phyloP scores from a whole-genome alignment of 2,329 filamentous ascomycete species.

The Amauroascus verrucosus region DNA sequence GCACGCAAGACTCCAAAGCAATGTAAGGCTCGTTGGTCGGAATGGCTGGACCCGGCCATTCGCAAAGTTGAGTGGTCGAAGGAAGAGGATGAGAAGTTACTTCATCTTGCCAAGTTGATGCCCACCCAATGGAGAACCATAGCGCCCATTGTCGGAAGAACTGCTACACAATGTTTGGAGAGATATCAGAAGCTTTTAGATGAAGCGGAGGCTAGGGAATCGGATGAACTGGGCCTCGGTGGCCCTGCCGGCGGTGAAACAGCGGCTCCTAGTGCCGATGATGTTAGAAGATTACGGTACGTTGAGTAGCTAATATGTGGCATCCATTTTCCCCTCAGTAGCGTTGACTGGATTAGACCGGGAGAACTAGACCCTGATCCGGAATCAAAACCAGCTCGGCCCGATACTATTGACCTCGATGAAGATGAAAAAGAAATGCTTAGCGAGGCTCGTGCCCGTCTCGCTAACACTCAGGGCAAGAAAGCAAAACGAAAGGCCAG shows the following conservation, averaged over 20 bases:
- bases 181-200: slow-evolving; percentile 94
- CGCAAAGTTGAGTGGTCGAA: slow-evolving; percentile 98
- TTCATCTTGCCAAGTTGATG: slow-evolving; percentile 96
- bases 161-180: slow-evolving; percentile 92
- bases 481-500: slow-evolving; percentile 97
- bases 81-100: slow-evolving; percentile 93
- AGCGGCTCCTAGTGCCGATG: slow-evolving; percentile 78
- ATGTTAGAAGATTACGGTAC: slow-evolving; percentile 68
- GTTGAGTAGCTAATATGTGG: slow-evolving; percentile 12
- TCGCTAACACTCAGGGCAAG: slow-evolving; percentile 97
- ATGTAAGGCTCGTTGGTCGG: slow-evolving; percentile 96
- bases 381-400: slow-evolving; percentile 87
- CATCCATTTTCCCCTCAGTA: slow-evolving; percentile 8
- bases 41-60: slow-evolving; percentile 97
- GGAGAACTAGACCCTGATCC: slow-evolving; percentile 96
- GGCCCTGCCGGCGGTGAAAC: slow-evolving; percentile 82
- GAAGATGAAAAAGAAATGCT: slow-evolving; percentile 99
- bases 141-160: slow-evolving; percentile 89
- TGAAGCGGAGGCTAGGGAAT: slow-evolving; percentile 84
- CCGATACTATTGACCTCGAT: slow-evolving; percentile 94
- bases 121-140: slow-evolving; percentile 99
- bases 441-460: slow-evolving; percentile 87
- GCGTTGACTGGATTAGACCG: slow-evolving; percentile 40
- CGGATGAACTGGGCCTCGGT: slow-evolving; percentile 66
- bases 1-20: slow-evolving; percentile 97